A percentile compares a stretch with the other conserved stretches of the same genome.
Conservation (phyloP, 129 eudicot genomes). For the Tanacetum coccineum region DNA sequence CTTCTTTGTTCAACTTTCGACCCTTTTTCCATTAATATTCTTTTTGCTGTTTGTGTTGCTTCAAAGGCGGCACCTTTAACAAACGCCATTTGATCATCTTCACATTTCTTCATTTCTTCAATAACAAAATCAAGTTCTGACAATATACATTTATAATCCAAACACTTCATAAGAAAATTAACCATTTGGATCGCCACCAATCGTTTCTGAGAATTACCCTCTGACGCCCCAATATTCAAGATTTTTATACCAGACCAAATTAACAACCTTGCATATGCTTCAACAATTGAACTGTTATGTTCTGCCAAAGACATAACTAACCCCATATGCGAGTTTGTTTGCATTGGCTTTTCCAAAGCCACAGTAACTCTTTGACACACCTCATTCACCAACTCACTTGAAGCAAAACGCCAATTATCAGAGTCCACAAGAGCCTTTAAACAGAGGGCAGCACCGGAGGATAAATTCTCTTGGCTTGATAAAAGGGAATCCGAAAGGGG, state of each 20-base stretch:
- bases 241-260: conserved; percentile 61
- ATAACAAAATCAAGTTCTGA: too few species aligned
- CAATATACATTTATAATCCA: too few species aligned
- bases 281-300: conserved; percentile 60
- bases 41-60: too few species aligned
- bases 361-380: too few species aligned
- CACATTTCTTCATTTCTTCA: too few species aligned
- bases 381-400: conserved; percentile 65
- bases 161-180: too few species aligned
- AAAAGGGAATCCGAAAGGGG: conserved; percentile 83
- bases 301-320: conserved; percentile 80
- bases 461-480: conserved; percentile 64
- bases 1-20: conserved; percentile 21
- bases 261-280: conserved; percentile 74
- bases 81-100: too few species aligned
- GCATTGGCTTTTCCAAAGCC: conserved; percentile 64
- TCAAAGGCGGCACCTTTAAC: too few species aligned
- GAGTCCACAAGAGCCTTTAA: conserved; percentile 80
- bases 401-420: conserved; percentile 87
- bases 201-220: too few species aligned
- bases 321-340: conserved; percentile 70
- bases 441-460: conserved; percentile 92
- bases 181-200: too few species aligned
- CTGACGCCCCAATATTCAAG: conserved; percentile 51
- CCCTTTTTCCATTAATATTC: conserved; percentile 41